Evolutionary conservation across 2,329 filamentous ascomycete species (phyloP).

Genomic region (Pyrenochaeta sp.): DNA sequence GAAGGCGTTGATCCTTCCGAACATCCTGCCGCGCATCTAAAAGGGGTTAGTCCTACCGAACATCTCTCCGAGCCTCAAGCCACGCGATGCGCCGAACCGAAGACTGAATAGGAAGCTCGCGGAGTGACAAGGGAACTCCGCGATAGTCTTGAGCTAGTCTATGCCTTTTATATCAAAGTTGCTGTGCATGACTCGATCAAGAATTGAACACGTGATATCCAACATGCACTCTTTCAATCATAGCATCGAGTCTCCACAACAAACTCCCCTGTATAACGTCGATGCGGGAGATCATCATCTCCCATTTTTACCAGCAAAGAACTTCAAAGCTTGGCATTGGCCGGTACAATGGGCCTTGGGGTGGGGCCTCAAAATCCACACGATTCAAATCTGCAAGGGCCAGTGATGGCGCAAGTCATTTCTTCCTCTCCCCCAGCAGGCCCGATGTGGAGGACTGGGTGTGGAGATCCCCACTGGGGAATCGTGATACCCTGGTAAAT

Average conservation of each 20-base stretch:
- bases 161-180: constrained; percentile 1
- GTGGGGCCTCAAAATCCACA: too few species aligned
- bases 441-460: too few species aligned
- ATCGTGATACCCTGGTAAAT: constrained; percentile 2
- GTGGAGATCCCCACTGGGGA: constrained; percentile 2
- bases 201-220: background rate
- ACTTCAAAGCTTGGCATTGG: too few species aligned
- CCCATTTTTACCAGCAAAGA: too few species aligned
- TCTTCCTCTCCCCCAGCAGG: too few species aligned
- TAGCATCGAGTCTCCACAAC: background rate
- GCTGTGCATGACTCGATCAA: background rate
- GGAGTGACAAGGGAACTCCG: background rate
- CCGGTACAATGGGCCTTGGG: too few species aligned
- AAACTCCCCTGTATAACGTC: too few species aligned
- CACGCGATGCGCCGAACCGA: constrained; percentile 1
- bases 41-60: constrained; percentile 7
- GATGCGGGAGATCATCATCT: too few species aligned
- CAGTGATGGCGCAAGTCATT: too few species aligned
- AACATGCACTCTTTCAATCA: background rate
- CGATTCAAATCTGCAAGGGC: too few species aligned
- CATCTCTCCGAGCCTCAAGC: constrained; percentile 4
- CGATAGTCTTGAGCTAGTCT: constrained; percentile 3
- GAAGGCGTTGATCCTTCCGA: too few species aligned
- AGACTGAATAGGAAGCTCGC: background rate
- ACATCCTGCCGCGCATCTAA: too few species aligned